Percentiles rank a stretch among this genome's conserved stretches.
Evolutionary conservation across 2,329 filamentous ascomycete species (phyloP).

Genomic region (Fusarium illudens): DNA sequence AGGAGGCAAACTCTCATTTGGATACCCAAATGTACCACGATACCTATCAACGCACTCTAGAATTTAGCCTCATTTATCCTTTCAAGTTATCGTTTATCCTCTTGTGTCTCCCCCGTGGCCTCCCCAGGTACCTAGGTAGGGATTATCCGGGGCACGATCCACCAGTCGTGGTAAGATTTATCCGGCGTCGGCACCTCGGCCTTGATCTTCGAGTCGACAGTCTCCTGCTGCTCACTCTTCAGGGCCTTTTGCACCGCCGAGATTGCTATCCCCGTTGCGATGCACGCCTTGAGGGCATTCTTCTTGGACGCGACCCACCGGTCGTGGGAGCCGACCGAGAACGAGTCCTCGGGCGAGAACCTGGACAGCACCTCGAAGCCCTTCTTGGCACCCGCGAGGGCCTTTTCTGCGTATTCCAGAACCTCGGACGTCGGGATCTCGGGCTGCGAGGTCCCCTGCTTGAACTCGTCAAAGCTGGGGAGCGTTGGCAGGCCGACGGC

Average conservation of each 20-base stretch:
- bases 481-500: conserved; percentile 72
- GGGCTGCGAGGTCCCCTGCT: conserved; percentile 51
- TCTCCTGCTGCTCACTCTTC: conserved; percentile 44
- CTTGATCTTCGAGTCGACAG: conserved; percentile 51
- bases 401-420: conserved; percentile 56
- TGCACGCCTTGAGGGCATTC: conserved; percentile 72
- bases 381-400: conserved; percentile 59
- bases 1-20: conserved; percentile 34
- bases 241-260: conserved; percentile 66
- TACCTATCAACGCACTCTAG: conserved; percentile 31
- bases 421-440: conserved; percentile 52
- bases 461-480: conserved; percentile 70
- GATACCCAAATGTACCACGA: conserved; percentile 38
- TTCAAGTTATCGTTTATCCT: conserved; percentile 6
- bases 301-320: conserved; percentile 69
- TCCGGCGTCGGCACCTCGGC: conserved; percentile 62
- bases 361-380: conserved; percentile 65
- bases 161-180: conserved; percentile 70
- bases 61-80: conserved; percentile 5
- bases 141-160: conserved; percentile 66
- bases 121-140: conserved; percentile 10
- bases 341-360: conserved; percentile 60
- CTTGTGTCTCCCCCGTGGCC: neutral
- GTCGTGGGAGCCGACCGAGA: conserved; percentile 64
- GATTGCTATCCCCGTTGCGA: conserved; percentile 73